Base-by-base conservation (phyloP, 1,284 basidiomycete genomes). In the Anthracocystis setariae region DNA sequence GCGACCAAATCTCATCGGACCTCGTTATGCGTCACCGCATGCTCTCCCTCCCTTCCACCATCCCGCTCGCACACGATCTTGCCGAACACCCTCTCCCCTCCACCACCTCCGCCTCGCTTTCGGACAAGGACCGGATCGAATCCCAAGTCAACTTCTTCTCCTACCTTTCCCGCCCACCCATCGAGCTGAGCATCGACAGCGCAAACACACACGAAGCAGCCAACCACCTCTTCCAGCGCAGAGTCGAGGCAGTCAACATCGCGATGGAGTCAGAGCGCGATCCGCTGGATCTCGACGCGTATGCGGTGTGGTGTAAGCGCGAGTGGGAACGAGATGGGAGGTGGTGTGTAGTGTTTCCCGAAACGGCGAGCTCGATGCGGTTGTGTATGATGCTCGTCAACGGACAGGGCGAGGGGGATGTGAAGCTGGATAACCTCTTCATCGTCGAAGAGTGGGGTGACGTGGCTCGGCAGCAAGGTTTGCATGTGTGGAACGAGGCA, bases 21-120 rank as follows among this genome's bases (percentile, higher is more conserved):
- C 53, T 73, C 7, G 40, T 12, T 5, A 67, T 57, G 64, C 59
- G 70, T 13, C 64, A 64, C 15, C 64, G 60, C 4, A 59, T 73
- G 46, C 57, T 73, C 12, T 50, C 48, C 17, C 47, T 68, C 0
- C 35, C 60, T 4, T n/a, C 44, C 1, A 21, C 46, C 24, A 18
- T 55, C 3, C 62, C 63, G 3, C 12, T 8, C 15, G 63, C 54
- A 15, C 24, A 40, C 37, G 68, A 72, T 20, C 4, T 47, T 21
- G 15, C 50, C 42, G 59, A 58, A 32, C n/a, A 17, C 21, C 29
- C 29, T 17, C 23, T 25, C 13, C 48, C 42, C 33, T 21, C 35
- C 23, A 5, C 48, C 8, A 12, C 29, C 15, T 39, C 46, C 29
- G 15, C 25, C 23, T 32, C 32, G 18, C 13, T 29, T 3, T 15